Conservation (phyloP, 2,329 filamentous ascomycete genomes). For the Trichothecium sympodiale region DNA sequence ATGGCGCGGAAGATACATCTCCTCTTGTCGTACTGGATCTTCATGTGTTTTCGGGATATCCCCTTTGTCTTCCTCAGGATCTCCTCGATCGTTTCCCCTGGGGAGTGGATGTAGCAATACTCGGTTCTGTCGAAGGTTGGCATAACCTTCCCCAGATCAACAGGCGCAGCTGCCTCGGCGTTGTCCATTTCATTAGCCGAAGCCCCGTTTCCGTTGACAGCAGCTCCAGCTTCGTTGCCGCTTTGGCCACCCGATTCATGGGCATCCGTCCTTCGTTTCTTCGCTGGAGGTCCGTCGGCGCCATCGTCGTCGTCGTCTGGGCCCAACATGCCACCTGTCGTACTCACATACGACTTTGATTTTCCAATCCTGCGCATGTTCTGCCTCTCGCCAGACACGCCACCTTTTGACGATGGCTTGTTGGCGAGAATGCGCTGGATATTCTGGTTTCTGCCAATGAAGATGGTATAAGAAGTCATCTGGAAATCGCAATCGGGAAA, state of each 20-base stretch:
- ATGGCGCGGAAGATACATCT: conserved; percentile 54
- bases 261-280: conserved; percentile 34
- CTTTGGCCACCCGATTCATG: conserved; percentile 32
- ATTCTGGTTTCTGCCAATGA: conserved; percentile 59
- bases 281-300: conserved; percentile 31
- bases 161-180: conserved; percentile 46
- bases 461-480: conserved; percentile 64
- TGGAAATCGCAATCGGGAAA: conserved; percentile 70
- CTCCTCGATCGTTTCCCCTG: conserved; percentile 43
- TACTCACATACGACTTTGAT: conserved; percentile 51
- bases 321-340: conserved; percentile 58
- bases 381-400: conserved; percentile 41
- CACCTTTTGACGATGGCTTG: conserved; percentile 17
- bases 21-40: conserved; percentile 58
- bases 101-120: conserved; percentile 63
- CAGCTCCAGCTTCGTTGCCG: conserved; percentile 29
- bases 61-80: conserved; percentile 46
- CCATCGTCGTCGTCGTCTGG: conserved; percentile 48
- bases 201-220: conserved; percentile 20
- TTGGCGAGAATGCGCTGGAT: conserved; percentile 19
- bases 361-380: conserved; percentile 32
- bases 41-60: conserved; percentile 64
- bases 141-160: conserved; percentile 47
- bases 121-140: conserved; percentile 52
- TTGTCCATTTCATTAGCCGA: conserved; percentile 44